phyloP scores from a whole-genome alignment of 495 filamentous ascomycete genomes.

The Oleoguttula mirabilis region DNA sequence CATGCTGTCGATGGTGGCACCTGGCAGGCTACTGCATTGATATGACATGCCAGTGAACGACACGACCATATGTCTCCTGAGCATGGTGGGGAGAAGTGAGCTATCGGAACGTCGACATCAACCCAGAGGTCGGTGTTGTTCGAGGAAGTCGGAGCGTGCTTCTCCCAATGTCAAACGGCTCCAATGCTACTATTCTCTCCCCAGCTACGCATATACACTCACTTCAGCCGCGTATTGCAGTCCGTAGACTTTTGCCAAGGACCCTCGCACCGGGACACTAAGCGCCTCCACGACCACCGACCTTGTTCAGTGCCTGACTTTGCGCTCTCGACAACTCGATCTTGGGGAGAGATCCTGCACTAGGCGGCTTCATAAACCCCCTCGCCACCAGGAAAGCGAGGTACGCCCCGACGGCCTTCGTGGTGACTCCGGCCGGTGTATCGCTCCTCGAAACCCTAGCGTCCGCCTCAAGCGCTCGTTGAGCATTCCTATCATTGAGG shows the following conservation, averaged over 20 bases:
- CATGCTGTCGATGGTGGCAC: too few relatives aligned
- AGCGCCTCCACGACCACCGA: conserved; percentile 24
- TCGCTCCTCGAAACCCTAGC: conserved; percentile 47
- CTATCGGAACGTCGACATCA: too few relatives aligned
- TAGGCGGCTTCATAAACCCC: conserved; percentile 53
- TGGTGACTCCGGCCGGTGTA: conserved; percentile 51
- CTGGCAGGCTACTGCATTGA: too few relatives aligned
- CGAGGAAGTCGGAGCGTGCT: too few relatives aligned
- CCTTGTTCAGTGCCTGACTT: conserved; percentile 22
- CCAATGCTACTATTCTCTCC: too few relatives aligned
- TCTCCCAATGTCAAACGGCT: too few relatives aligned
- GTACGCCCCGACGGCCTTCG: conserved; percentile 60
- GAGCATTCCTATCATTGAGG: conserved; percentile 65
- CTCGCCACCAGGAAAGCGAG: conserved; percentile 56
- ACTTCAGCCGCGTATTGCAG: too few relatives aligned
- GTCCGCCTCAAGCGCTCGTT: conserved; percentile 48
- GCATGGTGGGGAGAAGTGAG: too few relatives aligned
- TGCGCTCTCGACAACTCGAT: conserved; percentile 14
- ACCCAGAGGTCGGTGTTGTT: too few relatives aligned
- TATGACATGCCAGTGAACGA: too few relatives aligned
- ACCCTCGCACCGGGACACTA: background rate
- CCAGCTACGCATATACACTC: too few relatives aligned
- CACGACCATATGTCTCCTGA: too few relatives aligned
- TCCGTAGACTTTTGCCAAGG: background rate
- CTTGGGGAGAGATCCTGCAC: conserved; percentile 15